Evolutionary conservation across 768 basidiomycete genomes (phyloP), one percentile per base, ranked within the genome.

Genomic region (Pleurotus citrinopileatus): DNA sequence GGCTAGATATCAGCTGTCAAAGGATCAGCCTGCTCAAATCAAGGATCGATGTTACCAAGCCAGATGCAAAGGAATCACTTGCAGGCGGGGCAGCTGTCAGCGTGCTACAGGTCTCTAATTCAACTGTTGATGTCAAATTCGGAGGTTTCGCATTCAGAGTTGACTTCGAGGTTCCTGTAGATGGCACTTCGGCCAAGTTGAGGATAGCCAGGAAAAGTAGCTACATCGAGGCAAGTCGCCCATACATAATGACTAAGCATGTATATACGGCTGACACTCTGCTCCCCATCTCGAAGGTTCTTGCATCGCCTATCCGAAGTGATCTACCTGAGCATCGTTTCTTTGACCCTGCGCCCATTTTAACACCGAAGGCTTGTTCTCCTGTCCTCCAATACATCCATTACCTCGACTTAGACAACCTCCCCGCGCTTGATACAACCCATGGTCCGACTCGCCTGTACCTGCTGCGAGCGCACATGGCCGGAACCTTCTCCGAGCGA

Each of bases 121-220:
- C 48, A n/a, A 37, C 48, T 9, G 12, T 55, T 6, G 37, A 23
- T 15, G 48, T 55, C 20, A 19, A n/a, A 23, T 19, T 51, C 27
- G 36, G 37, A 23, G 40, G 5, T n/a, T 51, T 52, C 48, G 27
- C 26, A 4, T 22, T 54, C 17, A n/a, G 22, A 22, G 28, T 43
- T 46, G 48, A 50, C 37, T 55, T 55, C 40, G 36, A 47, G 17
- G 22, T 78, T 42, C 78, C 78, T 7, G 64, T 83, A 8, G 60
- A 73, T 27, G 67, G 69, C 3, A 55, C 59, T 17, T 66, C 67
- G 13, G 48, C 63, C 1, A 79, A 70, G 58, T 59, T 76, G 8
- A 73, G 80, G 3, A 59, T 84, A 28, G 83, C 83, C 7, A 72
- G 83, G 34, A 82, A 79, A 57, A 84, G 81, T 1, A 70, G 63